These are phyloP conservation scores for Conticribra weissflogii DNA, from an alignment of 108 stramenopile species.

Conservation along the genomic window DNA sequence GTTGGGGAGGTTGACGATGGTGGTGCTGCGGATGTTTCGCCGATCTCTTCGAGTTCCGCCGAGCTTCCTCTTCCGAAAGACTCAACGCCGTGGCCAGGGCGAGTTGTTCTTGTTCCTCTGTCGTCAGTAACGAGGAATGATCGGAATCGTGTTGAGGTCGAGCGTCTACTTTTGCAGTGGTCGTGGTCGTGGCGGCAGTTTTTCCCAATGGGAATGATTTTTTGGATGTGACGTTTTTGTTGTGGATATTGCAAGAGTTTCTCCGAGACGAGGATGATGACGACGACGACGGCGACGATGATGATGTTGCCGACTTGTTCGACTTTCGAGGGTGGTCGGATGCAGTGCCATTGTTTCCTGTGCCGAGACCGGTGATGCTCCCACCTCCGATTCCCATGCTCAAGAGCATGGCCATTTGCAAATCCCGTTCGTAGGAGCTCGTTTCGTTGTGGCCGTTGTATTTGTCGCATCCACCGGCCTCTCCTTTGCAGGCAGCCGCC, in stretches of 20 bases:
- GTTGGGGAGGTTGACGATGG: neutral
- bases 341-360: neutral
- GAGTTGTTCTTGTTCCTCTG: conserved; percentile 49
- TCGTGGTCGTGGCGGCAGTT: no score
- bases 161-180: neutral
- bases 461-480: no score
- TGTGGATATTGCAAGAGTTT: no score
- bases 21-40: neutral
- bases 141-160: neutral
- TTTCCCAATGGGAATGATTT: no score
- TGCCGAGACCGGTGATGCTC: conserved; percentile 41
- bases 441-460: neutral
- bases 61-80: conserved; percentile 45
- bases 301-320: no score
- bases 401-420: conserved; percentile 48
- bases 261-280: neutral
- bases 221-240: no score
- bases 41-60: neutral
- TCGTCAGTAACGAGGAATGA: neutral
- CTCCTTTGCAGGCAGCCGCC: no score
- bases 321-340: neutral
- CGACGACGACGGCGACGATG: neutral
- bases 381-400: conserved; percentile 42
- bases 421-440: conserved; percentile 36
- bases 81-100: conserved; percentile 61